Base-by-base conservation (phyloP, 768 basidiomycete genomes). In the Hericium erinaceus region DNA sequence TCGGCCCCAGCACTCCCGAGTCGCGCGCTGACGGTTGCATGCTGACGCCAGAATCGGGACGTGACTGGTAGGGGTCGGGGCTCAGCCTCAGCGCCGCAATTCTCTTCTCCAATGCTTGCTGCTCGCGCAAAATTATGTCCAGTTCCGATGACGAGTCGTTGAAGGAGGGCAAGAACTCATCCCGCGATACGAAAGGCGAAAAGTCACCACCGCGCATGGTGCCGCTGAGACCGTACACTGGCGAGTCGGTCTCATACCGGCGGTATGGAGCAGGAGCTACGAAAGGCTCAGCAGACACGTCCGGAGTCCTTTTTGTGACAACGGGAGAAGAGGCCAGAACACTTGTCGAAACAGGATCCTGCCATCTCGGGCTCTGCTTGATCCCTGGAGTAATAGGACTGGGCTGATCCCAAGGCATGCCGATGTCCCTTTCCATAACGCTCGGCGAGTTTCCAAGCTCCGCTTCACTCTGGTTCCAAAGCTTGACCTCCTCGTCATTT, bases 81-180 rank as follows among this genome's bases (percentile, higher is more conserved):
- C 80, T 76, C 24, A 79, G 58, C 46, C 74, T 76, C 49, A 89
- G 72, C 39, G 77, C 78, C 28, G 80, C 80, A 54, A 89, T 86
- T 57, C 77, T 85, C 65, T 73, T 73, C 63, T 87, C 86, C 53
- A 89, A 73, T 59, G 87, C 83, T 2, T 68, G 76, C 65, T 85
- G 84, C 64, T 85, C 79, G 22, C 80, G 80, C 46, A 83, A 63
- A 38, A 88, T 72, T 54, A 78, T 56, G 10, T 68, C 67, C 46
- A 68, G 67, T 54, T 65, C 66, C 26, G 70, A 67, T 6, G 63
- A 61, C 40, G 64, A 64, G 12, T 33, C 33, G 9, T 2, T 33
- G 63, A 37, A 88, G 73, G 55, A 78, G 56, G 9, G 67, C 67
- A 44, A 68, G 68, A 54, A 64, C 66, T 28, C 69, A 67, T 6